Evolutionary conservation across 2,329 filamentous ascomycete species (phyloP).

Genomic region (Pestalotiopsis sp.): DNA sequence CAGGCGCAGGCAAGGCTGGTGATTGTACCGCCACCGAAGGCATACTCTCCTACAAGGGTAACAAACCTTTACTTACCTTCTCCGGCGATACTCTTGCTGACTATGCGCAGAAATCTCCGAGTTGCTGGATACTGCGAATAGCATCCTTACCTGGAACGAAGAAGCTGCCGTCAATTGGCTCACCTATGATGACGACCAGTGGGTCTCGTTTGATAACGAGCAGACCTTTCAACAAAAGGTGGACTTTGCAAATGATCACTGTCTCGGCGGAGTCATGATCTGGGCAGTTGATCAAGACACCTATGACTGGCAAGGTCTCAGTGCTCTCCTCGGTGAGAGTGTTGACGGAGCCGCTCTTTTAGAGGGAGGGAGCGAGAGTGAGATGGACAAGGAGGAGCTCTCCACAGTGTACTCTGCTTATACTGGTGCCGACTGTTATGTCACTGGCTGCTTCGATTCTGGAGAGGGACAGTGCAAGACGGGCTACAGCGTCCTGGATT

Average conservation of each 20-base stretch:
- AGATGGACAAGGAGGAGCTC: not conserved
- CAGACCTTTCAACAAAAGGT: conserved; percentile 43
- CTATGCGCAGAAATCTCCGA: conserved; percentile 19
- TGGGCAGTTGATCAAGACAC: conserved; percentile 37
- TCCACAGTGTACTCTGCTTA: not conserved
- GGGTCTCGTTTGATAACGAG: conserved; percentile 28
- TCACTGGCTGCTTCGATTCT: not conserved
- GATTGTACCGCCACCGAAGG: conserved; percentile 23
- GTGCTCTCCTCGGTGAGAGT: not conserved
- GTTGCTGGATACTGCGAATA: conserved; percentile 20
- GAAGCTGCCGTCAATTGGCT: conserved; percentile 30
- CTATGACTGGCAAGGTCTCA: conserved; percentile 1
- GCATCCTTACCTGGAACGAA: conserved; percentile 17
- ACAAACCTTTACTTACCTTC: not conserved
- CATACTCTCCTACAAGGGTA: conserved; percentile 21
- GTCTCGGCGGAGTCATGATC: conserved; percentile 35
- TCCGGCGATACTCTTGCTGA: not conserved
- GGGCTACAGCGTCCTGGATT: conserved; percentile 2
- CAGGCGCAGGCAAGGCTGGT: conserved; percentile 19
- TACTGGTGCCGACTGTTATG: not conserved
- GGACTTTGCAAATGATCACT: conserved; percentile 31
- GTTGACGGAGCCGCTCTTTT: not conserved
- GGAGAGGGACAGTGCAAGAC: conserved; percentile 2
- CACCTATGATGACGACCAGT: conserved; percentile 30
- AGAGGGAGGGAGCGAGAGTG: not conserved